These are phyloP conservation scores for Thelonectria rubi DNA, from an alignment of 2,329 filamentous ascomycete genomes.

Conservation along the genomic window DNA sequence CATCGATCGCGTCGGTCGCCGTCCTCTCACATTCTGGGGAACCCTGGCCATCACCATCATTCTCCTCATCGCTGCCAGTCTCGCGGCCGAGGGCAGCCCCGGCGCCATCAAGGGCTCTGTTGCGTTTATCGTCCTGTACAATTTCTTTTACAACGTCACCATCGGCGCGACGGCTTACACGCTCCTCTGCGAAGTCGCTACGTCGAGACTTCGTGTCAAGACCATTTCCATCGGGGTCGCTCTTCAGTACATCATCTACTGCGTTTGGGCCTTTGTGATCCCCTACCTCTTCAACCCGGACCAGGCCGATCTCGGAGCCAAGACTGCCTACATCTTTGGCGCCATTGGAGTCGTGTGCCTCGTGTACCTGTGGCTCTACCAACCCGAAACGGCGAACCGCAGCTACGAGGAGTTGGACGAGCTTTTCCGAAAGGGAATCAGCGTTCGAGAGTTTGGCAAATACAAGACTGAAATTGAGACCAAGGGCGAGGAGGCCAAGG, in stretches of 20 bases:
- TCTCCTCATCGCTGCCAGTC: slow-evolving; percentile 49
- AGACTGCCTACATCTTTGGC: slow-evolving; percentile 29
- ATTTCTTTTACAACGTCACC: slow-evolving; percentile 51
- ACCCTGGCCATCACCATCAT: slow-evolving; percentile 45
- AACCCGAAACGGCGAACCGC: slow-evolving; percentile 31
- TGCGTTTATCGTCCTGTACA: slow-evolving; percentile 51
- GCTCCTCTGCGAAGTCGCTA: slow-evolving; percentile 50
- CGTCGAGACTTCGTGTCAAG: slow-evolving; percentile 49
- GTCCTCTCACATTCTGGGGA: slow-evolving; percentile 49
- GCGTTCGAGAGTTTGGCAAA: slow-evolving; percentile 15
- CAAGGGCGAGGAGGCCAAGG: slow-evolving; percentile 11
- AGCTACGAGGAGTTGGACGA: slow-evolving; percentile 33
- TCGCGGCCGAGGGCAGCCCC: slow-evolving; percentile 39
- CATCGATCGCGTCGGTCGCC: slow-evolving; percentile 50
- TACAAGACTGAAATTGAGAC: slow-evolving; percentile 28
- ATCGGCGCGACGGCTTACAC: slow-evolving; percentile 53
- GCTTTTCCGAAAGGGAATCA: slow-evolving; percentile 24
- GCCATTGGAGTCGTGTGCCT: slow-evolving; percentile 20
- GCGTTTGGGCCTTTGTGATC: slow-evolving; percentile 27
- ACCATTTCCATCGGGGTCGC: slow-evolving; percentile 45
- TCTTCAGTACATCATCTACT: slow-evolving; percentile 23
- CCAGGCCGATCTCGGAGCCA: slow-evolving; percentile 26
- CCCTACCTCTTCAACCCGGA: slow-evolving; percentile 30
- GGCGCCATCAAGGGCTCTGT: slow-evolving; percentile 41
- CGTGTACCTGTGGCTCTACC: slow-evolving; percentile 28